Evolutionary conservation across 176 grass and related monocot genomes (phyloP), one percentile per base, ranked within the genome.

Genomic region (Ensete ventricosum): DNA sequence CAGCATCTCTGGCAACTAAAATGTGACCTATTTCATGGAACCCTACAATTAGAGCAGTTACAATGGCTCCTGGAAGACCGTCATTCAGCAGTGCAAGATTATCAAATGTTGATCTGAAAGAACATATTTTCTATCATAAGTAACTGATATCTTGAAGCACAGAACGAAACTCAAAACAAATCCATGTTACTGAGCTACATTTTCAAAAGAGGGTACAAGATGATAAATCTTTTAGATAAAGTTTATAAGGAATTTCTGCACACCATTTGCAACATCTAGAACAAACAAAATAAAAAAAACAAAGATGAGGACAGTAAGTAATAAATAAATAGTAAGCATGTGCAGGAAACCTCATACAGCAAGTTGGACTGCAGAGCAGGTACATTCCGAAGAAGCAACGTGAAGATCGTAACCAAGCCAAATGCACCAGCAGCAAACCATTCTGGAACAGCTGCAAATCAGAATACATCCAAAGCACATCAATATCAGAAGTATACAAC

Each of bases 11-110:
- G 64, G 95, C 90, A 82, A 84, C 82, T 69, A 89, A 81, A 79
- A 99, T 85, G 71, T 99, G 95, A 4, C 84, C 90, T 83, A 99
- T 82, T 85, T 99, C 95, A 91, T 99, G 95, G 57, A 87, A 75
- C 10, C 77, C 86, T 74, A 99, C 65, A 89, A 99, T 84, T 53
- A 89, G 77, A 59, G 82, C 88, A 12, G 88, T 99, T 73, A 91
- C 84, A 51, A 99, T 53, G 50, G 90, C 88, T 26, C 95, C 90
- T n/a, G 80, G 76, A 67, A 99, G 55, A 64, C 90, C 95, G 77
- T 91, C 88, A 89, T 87, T 91, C 84, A 99, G 70, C 71, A 99
- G 79, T 66, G 82, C 90, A 83, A 87, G 83, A 75, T 99, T 94
- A 79, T 99, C 95, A 84, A 99, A 89, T 77, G 86, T 86, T 62